Base-by-base conservation (phyloP, 257 asterid genomes). In the Cynanchum wilfordii region DNA sequence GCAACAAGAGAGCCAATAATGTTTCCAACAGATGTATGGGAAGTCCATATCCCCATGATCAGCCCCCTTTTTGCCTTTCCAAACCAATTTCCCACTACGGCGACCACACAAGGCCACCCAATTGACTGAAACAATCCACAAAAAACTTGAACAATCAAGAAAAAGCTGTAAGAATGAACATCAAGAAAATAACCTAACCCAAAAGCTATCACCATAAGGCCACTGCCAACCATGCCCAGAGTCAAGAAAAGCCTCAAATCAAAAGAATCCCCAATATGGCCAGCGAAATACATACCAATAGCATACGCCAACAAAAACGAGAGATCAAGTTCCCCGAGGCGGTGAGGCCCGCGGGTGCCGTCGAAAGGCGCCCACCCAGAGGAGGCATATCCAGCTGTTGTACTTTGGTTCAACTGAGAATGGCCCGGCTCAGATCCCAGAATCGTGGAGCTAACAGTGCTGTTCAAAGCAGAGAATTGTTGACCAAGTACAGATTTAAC, bases 101-200 rank as follows among this genome's bases (percentile, higher is more conserved):
- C 87, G 80, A 94, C 97, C 73, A 94, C 99, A 79, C 96, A 89
- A 68, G 99, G 98, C 96, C 95, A 94, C 33, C 97, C 98, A 1
- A 91, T 79, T 30, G 97, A 94, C 85, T 94, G 98, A 79, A 89
- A 91, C 78, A 94, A 73, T 68, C 98, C 98, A 82, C 98, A 89
- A 0, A 86, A 62, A 78, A 87, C n/a, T 83, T 94, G 98, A 72
- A 94, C 80, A 66, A 79, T 47, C 50, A 89, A 78, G 63, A 84
- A 94, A 67, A 79, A 82, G 0, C 77, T 76, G 27, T 91, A 89
- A 47, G 87, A 84, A 75, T 94, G 97, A 81, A 88, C 77, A 85
- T 87, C 85, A 19, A 94, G 82, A 77, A 90, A 94, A 77, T 94
- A 91, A 42, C 95, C 96, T 72, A 89, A 80, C 62, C 98, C 98